These are phyloP conservation scores for Nasturtium officinale DNA, from an alignment of 345 rosid species.

Conservation along the genomic window DNA sequence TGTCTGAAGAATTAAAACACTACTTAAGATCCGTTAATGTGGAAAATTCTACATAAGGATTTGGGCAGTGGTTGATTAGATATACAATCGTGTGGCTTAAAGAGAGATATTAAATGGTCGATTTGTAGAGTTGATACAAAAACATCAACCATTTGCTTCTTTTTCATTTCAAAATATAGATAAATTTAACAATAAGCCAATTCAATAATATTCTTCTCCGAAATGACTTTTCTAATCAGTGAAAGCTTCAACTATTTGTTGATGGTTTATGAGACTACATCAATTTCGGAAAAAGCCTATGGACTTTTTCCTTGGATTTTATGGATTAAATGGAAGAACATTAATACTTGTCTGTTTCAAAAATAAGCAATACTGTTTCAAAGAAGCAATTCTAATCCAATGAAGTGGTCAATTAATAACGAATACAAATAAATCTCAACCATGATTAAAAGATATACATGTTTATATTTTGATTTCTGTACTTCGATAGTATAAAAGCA, in stretches of 20 bases:
- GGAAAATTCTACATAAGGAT: not conserved
- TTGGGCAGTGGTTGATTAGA: not conserved
- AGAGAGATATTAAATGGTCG: not conserved
- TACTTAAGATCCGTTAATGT: not conserved
- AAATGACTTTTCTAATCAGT: not conserved
- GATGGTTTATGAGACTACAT: not conserved
- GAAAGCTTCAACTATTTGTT: not conserved
- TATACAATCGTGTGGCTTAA: not conserved
- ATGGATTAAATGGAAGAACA: not conserved
- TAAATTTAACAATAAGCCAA: no score
- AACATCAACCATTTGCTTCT: not conserved
- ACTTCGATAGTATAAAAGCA: not conserved
- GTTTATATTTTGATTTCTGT: not conserved
- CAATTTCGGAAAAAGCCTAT: not conserved
- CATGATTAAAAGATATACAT: not conserved
- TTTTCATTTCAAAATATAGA: not conserved
- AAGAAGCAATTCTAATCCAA: not conserved
- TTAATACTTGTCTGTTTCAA: not conserved
- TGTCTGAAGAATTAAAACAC: not conserved
- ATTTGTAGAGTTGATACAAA: not conserved
- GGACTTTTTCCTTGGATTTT: not conserved
- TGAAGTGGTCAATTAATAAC: constrained; percentile 6
- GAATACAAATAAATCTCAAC: not conserved
- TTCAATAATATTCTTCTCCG: not conserved
- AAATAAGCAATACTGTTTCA: no score